Evolutionary conservation across 192 early-diverging fungal species (phyloP), one percentile per base, ranked within the genome.

Genomic region (Entomortierella lignicola): DNA sequence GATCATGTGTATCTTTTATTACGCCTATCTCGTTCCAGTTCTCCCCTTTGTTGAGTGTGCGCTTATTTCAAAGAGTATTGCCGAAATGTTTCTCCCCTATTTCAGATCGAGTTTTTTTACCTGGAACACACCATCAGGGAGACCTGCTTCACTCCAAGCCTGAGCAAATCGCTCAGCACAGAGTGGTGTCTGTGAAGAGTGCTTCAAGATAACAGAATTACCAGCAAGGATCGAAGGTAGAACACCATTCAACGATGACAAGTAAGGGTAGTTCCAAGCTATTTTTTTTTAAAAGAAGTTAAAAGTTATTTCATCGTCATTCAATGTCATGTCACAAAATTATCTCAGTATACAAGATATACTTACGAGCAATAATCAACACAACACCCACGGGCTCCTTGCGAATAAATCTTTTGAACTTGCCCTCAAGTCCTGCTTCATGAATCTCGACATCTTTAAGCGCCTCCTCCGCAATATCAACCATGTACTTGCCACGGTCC

Each of bases 261-360:
- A 71, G 77, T 93, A 93, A 26, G 94, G 94, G 72, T 93, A 95
- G 63, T 95, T 95, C 94, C 94, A 95, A 10, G 94, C 82, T 83
- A 70, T 59, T 11, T 21, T 27, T 59, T 11, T 21, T 27, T 0
- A 43, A n/a, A 31, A 41, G 41, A 23, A 5, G 41, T 12, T 4
- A 13, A 8, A 47, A 21, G 37, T 25, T 25, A 55, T 4, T 12
- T 25, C 41, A n/a, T 42, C 37, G 8, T 51, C 26, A 25, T 53
- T 0, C 23, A 13, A 29, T 27, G 42, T 32, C 55, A 57, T 56
- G 1, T 42, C 3, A n/a, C 51, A 55, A 29, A 30, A n/a, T n/a
- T n/a, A n/a, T n/a, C 20, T 23, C 2, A 43, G 13, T 27, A 58
- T 20, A 32, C 55, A 63, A 25, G 32, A 42, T 31, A n/a, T 37